Evolutionary conservation across 257 asterid genomes (phyloP), one percentile per base, ranked within the genome.

Genomic region (Galeopsis tetrahit): DNA sequence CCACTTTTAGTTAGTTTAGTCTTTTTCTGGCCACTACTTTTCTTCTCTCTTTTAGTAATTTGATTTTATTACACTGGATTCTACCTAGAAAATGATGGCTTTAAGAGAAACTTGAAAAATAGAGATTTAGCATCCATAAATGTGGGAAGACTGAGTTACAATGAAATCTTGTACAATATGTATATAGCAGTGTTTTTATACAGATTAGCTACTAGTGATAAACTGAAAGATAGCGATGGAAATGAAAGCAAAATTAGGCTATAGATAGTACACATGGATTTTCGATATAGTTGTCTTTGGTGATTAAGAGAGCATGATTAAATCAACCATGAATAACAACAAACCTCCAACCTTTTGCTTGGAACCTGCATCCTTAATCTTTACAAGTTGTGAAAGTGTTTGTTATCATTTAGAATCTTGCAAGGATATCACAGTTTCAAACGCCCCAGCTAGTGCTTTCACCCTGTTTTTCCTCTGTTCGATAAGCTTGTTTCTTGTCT

Each of bases 401-500:
- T 35, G 34, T 67, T 0, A 48, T 76, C 81, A 83, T 82, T 86
- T 84, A 21, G 28, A 1, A 58, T 87, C 91, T 79, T 84, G 95
- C 74, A 72, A 61, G 38, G 90, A 84, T 17, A 89, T 91, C 75
- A 89, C 97, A 3, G 89, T 75, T 48, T 91, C 96, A 46, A 91
- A 91, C 1, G 97, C 97, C 55, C 96, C 97, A 5, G 96, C 96
- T 40, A 91, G 86, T 5, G 96, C 97, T 76, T 48, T 84, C 71
- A 91, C 97, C 82, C 75, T 91, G 78, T 85, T 88, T 33, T 72
- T 78, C 87, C 91, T 84, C 77, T 91, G 92, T 62, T 89, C 89
- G 3, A 79, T 81, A 39, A 90, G 91, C 81, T 81, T 86, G 70
- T 17, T 86, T 1, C 87, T 87, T 4, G 92, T 84, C 81, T 85